Evolutionary conservation across 441 rosid species (phyloP).

Genomic region (Melastoma candidum): DNA sequence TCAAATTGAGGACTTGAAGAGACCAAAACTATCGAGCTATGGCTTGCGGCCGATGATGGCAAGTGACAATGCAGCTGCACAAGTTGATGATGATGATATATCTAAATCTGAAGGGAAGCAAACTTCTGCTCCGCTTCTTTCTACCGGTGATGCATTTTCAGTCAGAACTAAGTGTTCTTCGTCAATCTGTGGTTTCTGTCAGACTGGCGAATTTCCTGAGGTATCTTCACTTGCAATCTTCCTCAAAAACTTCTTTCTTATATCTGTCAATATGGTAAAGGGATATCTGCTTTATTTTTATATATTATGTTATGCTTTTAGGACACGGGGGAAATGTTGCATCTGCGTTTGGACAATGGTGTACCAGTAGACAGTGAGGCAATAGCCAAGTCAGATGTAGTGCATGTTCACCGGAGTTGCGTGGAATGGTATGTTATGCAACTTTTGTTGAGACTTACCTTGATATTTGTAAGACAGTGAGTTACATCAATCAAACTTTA

Average conservation of each 20-base stretch:
- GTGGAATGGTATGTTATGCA: slow-evolving; percentile 53
- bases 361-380: slow-evolving; percentile 41
- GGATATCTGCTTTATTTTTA: neutral
- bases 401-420: slow-evolving; percentile 67
- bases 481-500: no score
- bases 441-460: neutral
- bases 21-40: slow-evolving; percentile 39
- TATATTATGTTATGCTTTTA: slow-evolving; percentile 9
- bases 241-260: neutral
- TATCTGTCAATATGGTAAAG: neutral
- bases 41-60: slow-evolving; percentile 10
- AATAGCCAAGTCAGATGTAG: slow-evolving; percentile 30
- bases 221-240: slow-evolving; percentile 19
- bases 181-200: slow-evolving; percentile 67
- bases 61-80: no score
- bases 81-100: no score
- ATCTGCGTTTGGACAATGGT: slow-evolving; percentile 39
- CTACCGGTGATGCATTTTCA: no score
- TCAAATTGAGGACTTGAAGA: slow-evolving; percentile 31
- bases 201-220: slow-evolving; percentile 44
- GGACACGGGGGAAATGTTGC: slow-evolving; percentile 74
- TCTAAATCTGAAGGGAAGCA: no score
- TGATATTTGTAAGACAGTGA: neutral
- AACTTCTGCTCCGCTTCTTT: no score
- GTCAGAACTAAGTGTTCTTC: neutral